phyloP scores from a whole-genome alignment of 2,329 filamentous ascomycete genomes.

The Ophiostoma sp. region DNA sequence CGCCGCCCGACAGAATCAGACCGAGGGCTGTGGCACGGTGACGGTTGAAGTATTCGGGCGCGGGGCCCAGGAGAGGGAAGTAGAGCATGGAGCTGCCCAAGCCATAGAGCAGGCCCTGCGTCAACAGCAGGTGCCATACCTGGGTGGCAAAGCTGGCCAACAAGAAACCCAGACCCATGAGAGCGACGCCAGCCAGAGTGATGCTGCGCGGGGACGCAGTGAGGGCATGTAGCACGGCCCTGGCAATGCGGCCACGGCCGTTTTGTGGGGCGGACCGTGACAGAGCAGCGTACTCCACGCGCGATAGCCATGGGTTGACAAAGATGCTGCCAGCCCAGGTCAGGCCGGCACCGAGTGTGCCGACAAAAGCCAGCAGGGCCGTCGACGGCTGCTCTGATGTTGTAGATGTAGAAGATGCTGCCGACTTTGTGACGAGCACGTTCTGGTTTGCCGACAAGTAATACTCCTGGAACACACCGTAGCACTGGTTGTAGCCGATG shows the following conservation, averaged over 20 bases:
- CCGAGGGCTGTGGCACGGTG: conserved; percentile 50
- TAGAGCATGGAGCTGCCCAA: conserved; percentile 47
- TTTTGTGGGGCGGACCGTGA: not conserved
- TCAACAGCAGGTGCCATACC: conserved; percentile 45
- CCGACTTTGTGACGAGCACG: conserved; percentile 38
- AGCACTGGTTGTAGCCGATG: conserved; percentile 52
- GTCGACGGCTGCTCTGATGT: conserved; percentile 35
- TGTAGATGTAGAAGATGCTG: not conserved
- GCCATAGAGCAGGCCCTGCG: conserved; percentile 47
- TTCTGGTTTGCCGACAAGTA: conserved; percentile 46
- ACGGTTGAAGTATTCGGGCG: conserved; percentile 52
- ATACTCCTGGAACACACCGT: conserved; percentile 51
- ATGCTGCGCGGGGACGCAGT: conserved; percentile 36
- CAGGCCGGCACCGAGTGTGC: conserved; percentile 49
- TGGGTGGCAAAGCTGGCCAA: conserved; percentile 42
- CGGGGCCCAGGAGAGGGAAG: conserved; percentile 46
- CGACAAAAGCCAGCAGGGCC: conserved; percentile 50
- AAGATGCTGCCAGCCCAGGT: conserved; percentile 53
- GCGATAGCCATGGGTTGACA: conserved; percentile 49
- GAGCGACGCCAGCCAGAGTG: conserved; percentile 43
- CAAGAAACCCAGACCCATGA: conserved; percentile 46
- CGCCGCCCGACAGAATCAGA: conserved; percentile 46
- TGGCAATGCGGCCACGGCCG: conserved; percentile 27
- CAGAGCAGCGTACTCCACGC: conserved; percentile 38
- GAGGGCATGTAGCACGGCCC: conserved; percentile 13